Conservation (phyloP, 2,329 filamentous ascomycete species). For the Ophiostoma pallidulum region DNA sequence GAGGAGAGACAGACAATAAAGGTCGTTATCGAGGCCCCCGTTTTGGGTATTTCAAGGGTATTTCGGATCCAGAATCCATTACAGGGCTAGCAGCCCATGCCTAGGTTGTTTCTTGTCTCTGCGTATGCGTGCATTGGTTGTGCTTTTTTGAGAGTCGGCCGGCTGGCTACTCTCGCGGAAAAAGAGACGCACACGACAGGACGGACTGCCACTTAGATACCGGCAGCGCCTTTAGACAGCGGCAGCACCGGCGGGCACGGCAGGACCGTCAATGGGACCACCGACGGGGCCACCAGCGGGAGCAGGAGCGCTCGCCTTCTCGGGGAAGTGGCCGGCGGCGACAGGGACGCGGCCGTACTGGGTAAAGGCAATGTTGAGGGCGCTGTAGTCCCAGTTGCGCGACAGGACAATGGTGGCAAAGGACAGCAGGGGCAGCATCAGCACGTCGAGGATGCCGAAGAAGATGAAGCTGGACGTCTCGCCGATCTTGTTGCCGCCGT, state of each 20-base stretch:
- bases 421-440: conserved; percentile 36
- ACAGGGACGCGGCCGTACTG: conserved; percentile 43
- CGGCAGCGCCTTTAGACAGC: not conserved
- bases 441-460: conserved; percentile 44
- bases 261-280: not conserved
- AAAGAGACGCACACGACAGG: too few species aligned
- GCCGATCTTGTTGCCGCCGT: conserved; percentile 42
- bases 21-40: too few species aligned
- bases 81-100: too few species aligned
- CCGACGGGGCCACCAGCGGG: conserved; percentile 18
- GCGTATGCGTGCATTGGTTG: too few species aligned
- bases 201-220: too few species aligned
- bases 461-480: conserved; percentile 39
- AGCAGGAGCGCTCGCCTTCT: conserved; percentile 30
- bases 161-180: too few species aligned
- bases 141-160: too few species aligned
- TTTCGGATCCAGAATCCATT: too few species aligned
- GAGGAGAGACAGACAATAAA: too few species aligned
- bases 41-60: too few species aligned
- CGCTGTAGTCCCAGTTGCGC: conserved; percentile 40
- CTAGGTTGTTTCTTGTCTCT: too few species aligned
- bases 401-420: conserved; percentile 35
- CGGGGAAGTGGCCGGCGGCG: conserved; percentile 33
- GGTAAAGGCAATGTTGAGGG: conserved; percentile 43
- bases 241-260: not conserved